Percentiles rank a stretch among this genome's conserved stretches.
These are phyloP conservation scores for Metschnikowia picachoensis DNA, from an alignment of 805 yeast genomes.

Conservation along the genomic window DNA sequence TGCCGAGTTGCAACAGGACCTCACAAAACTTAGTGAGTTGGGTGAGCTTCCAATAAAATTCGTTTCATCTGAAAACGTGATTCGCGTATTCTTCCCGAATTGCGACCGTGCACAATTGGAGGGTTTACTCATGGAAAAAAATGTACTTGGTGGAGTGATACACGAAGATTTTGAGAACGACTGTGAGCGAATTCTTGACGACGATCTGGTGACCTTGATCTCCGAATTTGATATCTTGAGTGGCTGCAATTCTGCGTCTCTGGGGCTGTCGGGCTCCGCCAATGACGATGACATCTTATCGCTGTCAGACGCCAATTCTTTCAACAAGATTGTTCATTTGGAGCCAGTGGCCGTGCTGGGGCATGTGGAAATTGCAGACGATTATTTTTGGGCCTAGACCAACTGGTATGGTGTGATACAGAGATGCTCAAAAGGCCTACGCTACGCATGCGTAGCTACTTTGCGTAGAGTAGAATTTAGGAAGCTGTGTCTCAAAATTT, in stretches of 20 bases:
- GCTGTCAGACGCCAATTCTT: constrained; percentile 3
- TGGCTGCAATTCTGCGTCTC: constrained; percentile 15
- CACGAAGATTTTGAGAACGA: constrained; percentile 22
- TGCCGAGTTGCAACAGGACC: constrained; percentile 41
- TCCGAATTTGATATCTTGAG: constrained; percentile 19
- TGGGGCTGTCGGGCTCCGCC: constrained; percentile 12
- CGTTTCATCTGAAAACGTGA: constrained; percentile 31
- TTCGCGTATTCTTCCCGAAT: constrained; percentile 67
- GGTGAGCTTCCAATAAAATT: constrained; percentile 65
- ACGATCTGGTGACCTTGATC: constrained; percentile 10
- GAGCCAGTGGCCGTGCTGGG: constrained; percentile 11
- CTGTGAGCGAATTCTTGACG: constrained; percentile 7
- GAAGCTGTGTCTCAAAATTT: no score
- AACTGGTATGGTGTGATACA: constrained; percentile 4
- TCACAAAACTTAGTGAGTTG: constrained; percentile 46
- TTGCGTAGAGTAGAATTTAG: no score
- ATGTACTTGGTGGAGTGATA: constrained; percentile 55
- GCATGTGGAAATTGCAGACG: constrained; percentile 16
- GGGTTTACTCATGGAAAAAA: constrained; percentile 52
- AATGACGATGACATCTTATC: constrained; percentile 14
- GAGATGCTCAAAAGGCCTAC: no score
- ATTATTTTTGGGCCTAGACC: constrained; percentile 14
- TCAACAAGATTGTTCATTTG: constrained; percentile 9
- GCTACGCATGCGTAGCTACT: no score
- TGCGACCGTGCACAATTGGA: constrained; percentile 59